These are phyloP conservation scores for Chlorella variabilis DNA, from an alignment of 163 green algal genomes.

Conservation along the genomic window DNA sequence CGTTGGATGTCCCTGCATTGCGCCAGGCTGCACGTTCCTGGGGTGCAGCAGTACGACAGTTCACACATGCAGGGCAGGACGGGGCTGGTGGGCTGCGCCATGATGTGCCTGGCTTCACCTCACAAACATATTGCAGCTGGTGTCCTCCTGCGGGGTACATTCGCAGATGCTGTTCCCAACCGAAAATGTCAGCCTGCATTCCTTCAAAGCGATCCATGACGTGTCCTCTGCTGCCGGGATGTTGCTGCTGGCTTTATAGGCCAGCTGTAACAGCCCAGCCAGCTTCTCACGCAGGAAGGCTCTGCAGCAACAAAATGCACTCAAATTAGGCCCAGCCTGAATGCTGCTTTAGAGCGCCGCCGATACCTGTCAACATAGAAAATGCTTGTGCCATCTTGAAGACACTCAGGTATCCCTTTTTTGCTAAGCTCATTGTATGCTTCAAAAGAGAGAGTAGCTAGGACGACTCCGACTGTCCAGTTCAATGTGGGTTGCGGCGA, in stretches of 20 bases:
- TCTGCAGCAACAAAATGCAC: background rate
- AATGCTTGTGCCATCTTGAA: constrained; percentile 35
- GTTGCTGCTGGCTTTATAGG: constrained; percentile 42
- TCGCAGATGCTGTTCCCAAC: no score
- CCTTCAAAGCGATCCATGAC: no score
- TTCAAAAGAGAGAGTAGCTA: constrained; percentile 64
- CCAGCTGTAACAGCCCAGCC: constrained; percentile 54
- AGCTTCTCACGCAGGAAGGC: constrained; percentile 52
- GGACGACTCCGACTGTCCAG: constrained; percentile 52
- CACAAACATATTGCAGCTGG: background rate
- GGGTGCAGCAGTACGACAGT: no score
- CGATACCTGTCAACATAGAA: constrained; percentile 57
- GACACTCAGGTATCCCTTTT: constrained; percentile 41
- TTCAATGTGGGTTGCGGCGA: constrained; percentile 44
- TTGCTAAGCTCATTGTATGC: constrained; percentile 57
- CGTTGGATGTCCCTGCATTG: constrained; percentile 42
- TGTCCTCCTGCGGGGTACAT: no score
- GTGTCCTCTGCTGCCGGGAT: constrained; percentile 13
- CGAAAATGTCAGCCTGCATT: no score
- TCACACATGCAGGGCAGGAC: no score
- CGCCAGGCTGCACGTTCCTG: background rate
- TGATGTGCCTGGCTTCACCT: background rate
- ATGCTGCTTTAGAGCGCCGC: no score
- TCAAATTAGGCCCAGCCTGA: no score
- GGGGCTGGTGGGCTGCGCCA: no score